A percentile compares a stretch with the other conserved stretches of the same genome.
phyloP scores from a whole-genome alignment of 768 basidiomycete species.

The Russula virescens region DNA sequence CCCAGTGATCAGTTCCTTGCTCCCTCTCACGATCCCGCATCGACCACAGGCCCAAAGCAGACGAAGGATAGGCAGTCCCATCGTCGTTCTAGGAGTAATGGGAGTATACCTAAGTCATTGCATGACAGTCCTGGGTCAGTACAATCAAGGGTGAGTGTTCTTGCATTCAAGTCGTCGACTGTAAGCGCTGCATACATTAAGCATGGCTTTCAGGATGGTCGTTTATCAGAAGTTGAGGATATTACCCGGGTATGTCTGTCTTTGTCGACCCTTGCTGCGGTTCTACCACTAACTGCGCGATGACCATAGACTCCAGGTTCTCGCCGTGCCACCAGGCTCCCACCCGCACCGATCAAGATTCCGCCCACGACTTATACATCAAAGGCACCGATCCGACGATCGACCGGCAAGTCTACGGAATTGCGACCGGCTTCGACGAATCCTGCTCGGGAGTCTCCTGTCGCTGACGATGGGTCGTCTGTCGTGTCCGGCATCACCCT shows the following conservation, averaged over 20 bases:
- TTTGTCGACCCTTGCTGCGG: background rate
- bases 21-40: background rate
- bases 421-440: background rate
- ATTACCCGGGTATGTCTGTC: background rate
- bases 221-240: background rate
- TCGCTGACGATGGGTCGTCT: constrained; percentile 15
- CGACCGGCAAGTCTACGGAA: background rate
- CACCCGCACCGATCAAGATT: constrained; percentile 21
- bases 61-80: background rate
- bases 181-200: background rate
- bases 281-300: background rate
- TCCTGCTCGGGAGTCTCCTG: constrained; percentile 10
- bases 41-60: background rate
- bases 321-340: constrained; percentile 4
- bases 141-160: background rate
- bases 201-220: background rate
- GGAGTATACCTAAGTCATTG: background rate
- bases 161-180: background rate
- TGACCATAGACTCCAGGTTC: background rate
- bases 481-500: constrained; percentile 19
- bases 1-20: constrained; percentile 2
- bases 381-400: constrained; percentile 16
- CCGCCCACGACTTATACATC: constrained; percentile 1
- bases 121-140: background rate
- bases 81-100: background rate